Conservation (phyloP, 1,284 basidiomycete species). For the Melampsora americana region DNA sequence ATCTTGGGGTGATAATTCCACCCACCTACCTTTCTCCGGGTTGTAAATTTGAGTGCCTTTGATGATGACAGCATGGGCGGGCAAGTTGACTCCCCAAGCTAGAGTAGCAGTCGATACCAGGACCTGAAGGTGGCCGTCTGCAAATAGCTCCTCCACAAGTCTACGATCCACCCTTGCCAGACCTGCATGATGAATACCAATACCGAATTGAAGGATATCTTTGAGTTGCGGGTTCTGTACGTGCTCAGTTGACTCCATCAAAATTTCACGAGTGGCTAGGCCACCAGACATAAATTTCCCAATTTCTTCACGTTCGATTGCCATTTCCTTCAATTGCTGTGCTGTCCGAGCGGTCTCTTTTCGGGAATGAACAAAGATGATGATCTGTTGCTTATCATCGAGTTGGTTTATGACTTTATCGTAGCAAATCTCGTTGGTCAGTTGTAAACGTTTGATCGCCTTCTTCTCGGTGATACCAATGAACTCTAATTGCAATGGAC, state of each 20-base stretch:
- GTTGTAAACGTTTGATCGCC: constrained; percentile 95
- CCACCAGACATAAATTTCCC: constrained; percentile 91
- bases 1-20: constrained; percentile 91
- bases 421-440: constrained; percentile 99
- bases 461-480: constrained; percentile 99
- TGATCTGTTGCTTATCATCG: constrained; percentile 66
- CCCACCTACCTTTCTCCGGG: constrained; percentile 96
- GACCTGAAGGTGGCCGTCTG: constrained; percentile 87
- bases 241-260: constrained; percentile 77
- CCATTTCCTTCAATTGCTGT: constrained; percentile 87
- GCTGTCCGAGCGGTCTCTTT: constrained; percentile 99
- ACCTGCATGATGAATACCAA: constrained; percentile 98
- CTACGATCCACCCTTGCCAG: constrained; percentile 92
- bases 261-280: constrained; percentile 78
- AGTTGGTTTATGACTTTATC: constrained; percentile 69
- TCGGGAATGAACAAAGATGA: constrained; percentile 96
- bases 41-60: constrained; percentile 99
- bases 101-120: constrained; percentile 96
- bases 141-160: constrained; percentile 91
- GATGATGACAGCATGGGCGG: constrained; percentile 97
- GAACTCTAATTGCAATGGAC: constrained; percentile 92
- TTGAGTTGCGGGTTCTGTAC: constrained; percentile 79
- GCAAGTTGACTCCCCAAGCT: constrained; percentile 98
- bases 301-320: constrained; percentile 93
- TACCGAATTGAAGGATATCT: constrained; percentile 91